Evolutionary conservation across 305 asterid genomes (phyloP), one percentile per base, ranked within the genome.

Genomic region (Ruellia speciosa): DNA sequence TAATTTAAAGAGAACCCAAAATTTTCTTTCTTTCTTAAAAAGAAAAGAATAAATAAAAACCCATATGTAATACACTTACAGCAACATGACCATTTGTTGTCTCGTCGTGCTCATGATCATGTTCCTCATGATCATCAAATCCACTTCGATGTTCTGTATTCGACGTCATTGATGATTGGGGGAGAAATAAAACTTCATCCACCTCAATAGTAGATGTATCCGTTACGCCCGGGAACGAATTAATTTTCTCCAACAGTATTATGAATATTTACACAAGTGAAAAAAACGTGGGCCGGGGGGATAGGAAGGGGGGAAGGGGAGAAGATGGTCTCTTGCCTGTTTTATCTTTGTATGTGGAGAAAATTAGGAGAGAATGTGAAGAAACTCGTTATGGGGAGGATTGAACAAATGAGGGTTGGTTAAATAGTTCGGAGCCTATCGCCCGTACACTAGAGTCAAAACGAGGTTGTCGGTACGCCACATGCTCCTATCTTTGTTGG

Each of bases 391-490:
- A 24, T 14, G 20, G 41, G 28, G 54, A 50, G 31, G 18, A 35
- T 20, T 28, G 12, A 28, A 59, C 31, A 60, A 67, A 35, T 20
- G 50, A 69, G 73, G 66, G 81, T 75, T 72, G 0, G 76, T 72
- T 83, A 77, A 77, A 79, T 69, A 78, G 67, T 61, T 15, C 48
- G 10, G 54, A 67, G 58, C 69, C 18, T 2, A 39, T 39, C 59
- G 70, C 72, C 79, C 77, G 72, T 66, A 75, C 69, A 54, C 66
- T 48, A 62, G 33, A 74, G 82, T 81, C 85, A 79, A 81, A 50
- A 78, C 95, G 78, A 79, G 62, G 71, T 46, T 85, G 56, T 63
- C 66, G 95, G 70, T 12, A 55, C 76, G 65, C 83, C 92, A 74
- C 65, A 45, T 37, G 63, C 31, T 35, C 49, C n/a, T n/a, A n/a